Percentiles rank a stretch among this genome's conserved stretches.
These are phyloP conservation scores for Gentiana straminea DNA, from an alignment of 257 asterid genomes.

Conservation along the genomic window DNA sequence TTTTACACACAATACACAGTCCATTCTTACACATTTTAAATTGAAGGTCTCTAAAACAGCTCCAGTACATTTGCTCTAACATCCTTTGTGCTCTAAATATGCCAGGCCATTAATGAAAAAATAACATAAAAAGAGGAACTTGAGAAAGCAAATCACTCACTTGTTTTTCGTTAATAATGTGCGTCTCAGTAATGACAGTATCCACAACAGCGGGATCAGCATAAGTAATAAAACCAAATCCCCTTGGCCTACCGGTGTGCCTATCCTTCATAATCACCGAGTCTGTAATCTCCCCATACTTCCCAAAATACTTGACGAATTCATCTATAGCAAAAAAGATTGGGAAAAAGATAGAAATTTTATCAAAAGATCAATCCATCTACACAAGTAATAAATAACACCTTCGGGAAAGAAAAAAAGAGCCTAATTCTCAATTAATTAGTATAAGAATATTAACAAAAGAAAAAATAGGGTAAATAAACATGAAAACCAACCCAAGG, in stretches of 20 bases:
- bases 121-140: not conserved
- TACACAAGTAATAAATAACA: not conserved
- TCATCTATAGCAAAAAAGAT: constrained; percentile 29
- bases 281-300: constrained; percentile 92
- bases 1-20: too few relatives aligned
- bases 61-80: too few relatives aligned
- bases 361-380: too few relatives aligned
- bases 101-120: not conserved
- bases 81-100: too few relatives aligned
- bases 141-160: constrained; percentile 23
- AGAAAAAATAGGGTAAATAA: not conserved
- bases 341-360: not conserved
- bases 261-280: constrained; percentile 95
- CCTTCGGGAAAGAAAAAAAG: not conserved
- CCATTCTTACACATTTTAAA: too few relatives aligned
- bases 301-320: constrained; percentile 89
- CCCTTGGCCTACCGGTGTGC: constrained; percentile 87
- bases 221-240: constrained; percentile 86
- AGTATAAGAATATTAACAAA: not conserved
- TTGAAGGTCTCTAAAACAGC: too few relatives aligned
- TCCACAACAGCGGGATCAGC: constrained; percentile 77
- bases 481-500: constrained; percentile 37
- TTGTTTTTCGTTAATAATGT: constrained; percentile 81
- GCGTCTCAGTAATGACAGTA: constrained; percentile 79
- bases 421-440: not conserved